Base-by-base conservation (phyloP, 257 asterid species). In the Eustoma russellianum region DNA sequence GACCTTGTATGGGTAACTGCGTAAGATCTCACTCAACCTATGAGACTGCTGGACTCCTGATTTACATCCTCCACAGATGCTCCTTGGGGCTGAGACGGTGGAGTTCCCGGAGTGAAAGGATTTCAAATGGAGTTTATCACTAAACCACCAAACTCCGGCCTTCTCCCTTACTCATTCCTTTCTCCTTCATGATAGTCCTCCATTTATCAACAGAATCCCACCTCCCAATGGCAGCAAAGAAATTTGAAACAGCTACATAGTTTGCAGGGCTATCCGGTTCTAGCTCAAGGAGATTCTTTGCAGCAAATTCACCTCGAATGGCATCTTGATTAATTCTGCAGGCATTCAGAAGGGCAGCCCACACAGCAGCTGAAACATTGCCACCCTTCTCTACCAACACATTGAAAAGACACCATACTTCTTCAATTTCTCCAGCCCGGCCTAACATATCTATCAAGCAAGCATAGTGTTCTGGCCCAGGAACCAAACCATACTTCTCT, bases 371-470 rank as follows among this genome's bases (percentile, higher is more conserved):
- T 16, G 65, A 44, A 11, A 66, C 62, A 33, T 47, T 58, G 13
- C 13, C 48, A 30, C 64, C 61, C 33, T 46, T 18, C n/a, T 52
- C 51, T n/a, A 58, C 19, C 69, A 69, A 53, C n/a, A 40, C 48
- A 64, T 17, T 33, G 38, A 57, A 58, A 43, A 63, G 57, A 64
- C 48, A 52, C 65, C 66, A 63, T 0, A 50, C 59, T 30, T 53
- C 66, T 52, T 53, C 66, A 44, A 69, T 48, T n/a, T 46, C 41
- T 57, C 66, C 63, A 13, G 70, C 74, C 53, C 70, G 61, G 18
- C 74, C 74, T n/a, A 59, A 43, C 19, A 61, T 58, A 50, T 63
- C 74, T 49, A 58, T 64, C 50, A 69, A 63, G 60, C 74, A 63
- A 11, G 66, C 74, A 59, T 58, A 63, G 51, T 69, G 74, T 53